phyloP scores from a whole-genome alignment of 352 stramenopile species.

The Pythium rhizo-oryzae region DNA sequence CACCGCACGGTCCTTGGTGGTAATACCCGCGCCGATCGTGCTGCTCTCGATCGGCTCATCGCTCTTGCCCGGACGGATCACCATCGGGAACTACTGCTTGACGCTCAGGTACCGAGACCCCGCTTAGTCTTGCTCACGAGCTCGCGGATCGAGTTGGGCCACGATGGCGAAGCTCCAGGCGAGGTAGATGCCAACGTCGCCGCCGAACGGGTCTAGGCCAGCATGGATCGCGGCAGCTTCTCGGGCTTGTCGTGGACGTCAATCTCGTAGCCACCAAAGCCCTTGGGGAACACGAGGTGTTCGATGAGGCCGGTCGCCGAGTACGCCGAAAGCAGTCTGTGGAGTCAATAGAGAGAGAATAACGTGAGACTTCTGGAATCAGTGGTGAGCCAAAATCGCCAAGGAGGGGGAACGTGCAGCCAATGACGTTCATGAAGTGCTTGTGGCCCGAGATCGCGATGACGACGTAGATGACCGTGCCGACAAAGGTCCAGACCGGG shows the following conservation, averaged over 20 bases:
- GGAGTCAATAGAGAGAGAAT: too few relatives aligned
- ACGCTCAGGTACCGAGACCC: constrained; percentile 82
- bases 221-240: constrained; percentile 42
- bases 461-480: constrained; percentile 39
- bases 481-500: constrained; percentile 42
- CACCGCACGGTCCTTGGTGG: constrained; percentile 74
- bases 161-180: constrained; percentile 39
- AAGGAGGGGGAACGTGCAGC: too few relatives aligned
- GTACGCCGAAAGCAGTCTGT: constrained; percentile 47
- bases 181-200: constrained; percentile 47
- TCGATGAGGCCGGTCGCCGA: constrained; percentile 38
- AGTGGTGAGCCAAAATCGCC: too few relatives aligned
- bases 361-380: too few relatives aligned
- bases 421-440: constrained; percentile 60
- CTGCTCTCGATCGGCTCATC: constrained; percentile 88
- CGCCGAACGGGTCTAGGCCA: constrained; percentile 36
- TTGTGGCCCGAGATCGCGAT: constrained; percentile 42
- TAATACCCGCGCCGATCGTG: constrained; percentile 85
- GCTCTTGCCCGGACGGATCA: constrained; percentile 76
- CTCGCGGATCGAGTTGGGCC: constrained; percentile 55
- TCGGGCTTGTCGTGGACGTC: constrained; percentile 45
- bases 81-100: constrained; percentile 90
- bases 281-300: constrained; percentile 49
- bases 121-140: constrained; percentile 76
- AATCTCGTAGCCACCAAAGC: constrained; percentile 45